Evolutionary conservation across 202 grass and related monocot species (phyloP), one percentile per base, ranked within the genome.

Genomic region (Schoenoplectus tabernaemontani): DNA sequence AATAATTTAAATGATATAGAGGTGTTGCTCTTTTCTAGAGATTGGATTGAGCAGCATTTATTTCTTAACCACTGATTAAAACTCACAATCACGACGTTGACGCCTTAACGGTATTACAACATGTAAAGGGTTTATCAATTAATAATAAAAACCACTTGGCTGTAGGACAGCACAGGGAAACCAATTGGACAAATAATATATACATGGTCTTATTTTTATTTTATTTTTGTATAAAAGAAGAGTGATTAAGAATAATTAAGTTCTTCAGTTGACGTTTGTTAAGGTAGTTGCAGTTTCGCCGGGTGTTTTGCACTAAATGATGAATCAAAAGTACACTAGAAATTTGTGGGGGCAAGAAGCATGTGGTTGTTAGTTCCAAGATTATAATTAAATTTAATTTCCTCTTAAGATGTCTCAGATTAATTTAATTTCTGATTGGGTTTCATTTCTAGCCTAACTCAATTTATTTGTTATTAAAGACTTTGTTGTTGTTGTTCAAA

Each of bases 301-400:
- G 73, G 42, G 73, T 77, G 46, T 77, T 77, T 66, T 38, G 50
- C 54, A 77, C 30, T 56, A 57, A 28, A 28, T 28, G 28, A 53
- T 5, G 13, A 53, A 16, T 53, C 50, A 53, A 53, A n/a, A 28
- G 16, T 57, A 19, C n/a, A 79, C n/a, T 63, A 20, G 50, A 57
- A 58, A 23, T 54, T 11, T 61, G 59, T 46, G 77, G 59, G 58
- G 77, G 24, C 39, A 79, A 28, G 41, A 61, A 1, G 58, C 77
- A 79, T 79, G 77, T 79, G 77, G 77, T 63, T 64, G 77, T 62
- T 79, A 23, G 77, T 79, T 43, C 37, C 58, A 28, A 79, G 12
- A 79, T 32, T 32, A 79, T 79, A 28, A 43, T 41, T 44, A 1
- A 24, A 30, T 79, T 79, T 79, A 47, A 79, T 79, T 34, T n/a